Evolutionary conservation across 495 filamentous ascomycete genomes (phyloP).

Genomic region (Copromyces sp.): DNA sequence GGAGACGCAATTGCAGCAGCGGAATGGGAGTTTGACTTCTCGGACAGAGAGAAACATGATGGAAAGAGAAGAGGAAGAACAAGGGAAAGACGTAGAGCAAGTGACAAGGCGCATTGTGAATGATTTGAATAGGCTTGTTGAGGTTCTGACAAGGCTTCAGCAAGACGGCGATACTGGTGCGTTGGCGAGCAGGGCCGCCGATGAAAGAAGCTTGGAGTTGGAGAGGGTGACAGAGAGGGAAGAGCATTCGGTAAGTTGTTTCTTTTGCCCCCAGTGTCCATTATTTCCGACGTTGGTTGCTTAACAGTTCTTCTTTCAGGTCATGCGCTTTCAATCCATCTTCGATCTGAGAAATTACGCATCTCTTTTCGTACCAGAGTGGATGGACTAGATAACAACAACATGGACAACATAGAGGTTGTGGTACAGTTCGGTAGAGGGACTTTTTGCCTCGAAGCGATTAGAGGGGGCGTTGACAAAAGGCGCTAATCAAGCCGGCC

Average conservation of each 20-base stretch:
- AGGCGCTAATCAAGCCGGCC: no score
- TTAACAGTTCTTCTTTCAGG: neutral
- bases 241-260: neutral
- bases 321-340: neutral
- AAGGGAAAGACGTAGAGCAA: slow-evolving; percentile 5
- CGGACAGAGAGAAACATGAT: neutral
- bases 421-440: no score
- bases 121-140: slow-evolving; percentile 7
- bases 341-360: neutral
- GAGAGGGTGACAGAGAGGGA: neutral
- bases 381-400: neutral
- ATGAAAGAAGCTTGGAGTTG: neutral
- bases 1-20: neutral
- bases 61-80: neutral
- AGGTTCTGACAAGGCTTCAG: neutral
- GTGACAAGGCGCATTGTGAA: slow-evolving; percentile 18
- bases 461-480: no score
- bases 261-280: neutral
- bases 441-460: no score
- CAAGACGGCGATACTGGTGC: neutral
- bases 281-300: neutral
- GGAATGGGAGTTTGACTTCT: neutral
- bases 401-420: no score
- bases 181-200: neutral
- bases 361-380: neutral